Conservation (phyloP, 768 basidiomycete species). For the Filobasidium floriforme region DNA sequence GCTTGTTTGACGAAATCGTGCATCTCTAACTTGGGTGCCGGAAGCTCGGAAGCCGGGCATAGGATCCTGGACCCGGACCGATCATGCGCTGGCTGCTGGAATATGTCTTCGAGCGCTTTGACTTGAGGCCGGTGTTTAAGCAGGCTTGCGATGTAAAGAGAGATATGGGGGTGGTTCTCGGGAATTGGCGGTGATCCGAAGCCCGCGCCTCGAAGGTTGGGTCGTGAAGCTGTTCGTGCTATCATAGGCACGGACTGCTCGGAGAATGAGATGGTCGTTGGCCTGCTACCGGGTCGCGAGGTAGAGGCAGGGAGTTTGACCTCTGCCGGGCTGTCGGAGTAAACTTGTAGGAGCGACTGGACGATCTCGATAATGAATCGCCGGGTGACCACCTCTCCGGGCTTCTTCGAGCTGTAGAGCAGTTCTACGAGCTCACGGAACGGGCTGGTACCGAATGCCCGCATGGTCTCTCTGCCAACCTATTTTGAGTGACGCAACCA, state of each 20-base stretch:
- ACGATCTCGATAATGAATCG: conserved; percentile 86
- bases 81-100: not conserved
- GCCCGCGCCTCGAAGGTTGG: conserved; percentile 7
- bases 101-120: not conserved
- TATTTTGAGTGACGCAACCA: conserved; percentile 35
- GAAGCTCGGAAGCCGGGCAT: conserved; percentile 21
- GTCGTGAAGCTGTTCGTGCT: conserved; percentile 22
- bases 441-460: conserved; percentile 79
- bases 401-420: conserved; percentile 95
- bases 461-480: conserved; percentile 80
- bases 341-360: conserved; percentile 79
- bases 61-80: conserved; percentile 12
- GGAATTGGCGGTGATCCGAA: not conserved
- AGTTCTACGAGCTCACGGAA: conserved; percentile 74
- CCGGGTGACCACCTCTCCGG: conserved; percentile 81
- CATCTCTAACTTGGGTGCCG: conserved; percentile 24
- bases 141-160: conserved; percentile 26
- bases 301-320: not conserved
- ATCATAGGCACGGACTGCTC: conserved; percentile 21
- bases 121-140: conserved; percentile 12
- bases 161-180: conserved; percentile 21
- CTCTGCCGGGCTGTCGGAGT: conserved; percentile 35
- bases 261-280: conserved; percentile 2
- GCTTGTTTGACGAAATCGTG: conserved; percentile 46
- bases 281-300: not conserved